Evolutionary conservation across 2,329 filamentous ascomycete genomes (phyloP), one percentile per base, ranked within the genome.

Genomic region (Phialophora tarda): DNA sequence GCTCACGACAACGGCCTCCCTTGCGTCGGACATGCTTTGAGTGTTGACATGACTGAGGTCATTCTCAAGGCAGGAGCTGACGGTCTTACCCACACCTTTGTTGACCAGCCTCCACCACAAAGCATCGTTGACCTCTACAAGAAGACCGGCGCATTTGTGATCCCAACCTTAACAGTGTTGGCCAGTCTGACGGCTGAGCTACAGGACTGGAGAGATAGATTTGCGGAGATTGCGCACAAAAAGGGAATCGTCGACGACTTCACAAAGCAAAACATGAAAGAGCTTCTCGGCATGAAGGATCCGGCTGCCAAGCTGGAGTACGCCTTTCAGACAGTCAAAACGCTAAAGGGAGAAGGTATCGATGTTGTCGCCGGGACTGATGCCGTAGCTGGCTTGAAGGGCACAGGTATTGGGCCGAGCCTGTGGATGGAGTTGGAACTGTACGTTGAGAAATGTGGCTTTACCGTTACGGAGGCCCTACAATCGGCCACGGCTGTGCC

Each of bases 291-390:
- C 47, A 71, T 75, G 65, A 68, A 69, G 47, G 66, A 66, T 11
- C 64, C 67, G 28, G 59, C 63, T n/a, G 69, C 67, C 54, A 69
- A 66, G 23, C 38, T 73, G 10, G 70, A 73, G 14, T 67, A 71
- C 44, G 69, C 65, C 12, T 69, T 68, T 34, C 56, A 71, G 41
- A 69, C 70, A 12, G 57, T 73, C 34, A 66, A 50, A 23, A 66
- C 64, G 41, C 67, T 75, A 24, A 71, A 73, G 44, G 63, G 69
- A 30, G 69, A 67, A 21, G 73, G 73, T 4, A 70, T 76, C n/a
- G 73, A 75, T 44, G 68, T 76, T 41, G 69, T 77, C n/a, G 75
- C 74, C 1, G 74, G 75, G 4, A 77, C 75, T 12, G 75, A 77
- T 64, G 67, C 73, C 1, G 69, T 73, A 17, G 68, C 68, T 10